Conservation (phyloP, 1,139 yeast genomes). For the Saccharomyces hybrid region DNA sequence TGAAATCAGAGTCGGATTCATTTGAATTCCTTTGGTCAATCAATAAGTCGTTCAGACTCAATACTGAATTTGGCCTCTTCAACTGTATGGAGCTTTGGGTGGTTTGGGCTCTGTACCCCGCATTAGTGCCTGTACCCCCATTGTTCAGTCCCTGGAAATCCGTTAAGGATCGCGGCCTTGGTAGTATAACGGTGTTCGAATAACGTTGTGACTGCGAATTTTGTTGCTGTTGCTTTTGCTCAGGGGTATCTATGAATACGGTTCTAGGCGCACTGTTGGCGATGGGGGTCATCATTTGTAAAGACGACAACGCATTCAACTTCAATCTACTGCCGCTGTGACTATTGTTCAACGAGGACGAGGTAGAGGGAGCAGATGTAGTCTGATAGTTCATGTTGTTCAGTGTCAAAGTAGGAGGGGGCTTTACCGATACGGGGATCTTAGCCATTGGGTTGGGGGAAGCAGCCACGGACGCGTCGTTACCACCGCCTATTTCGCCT, state of each 20-base stretch:
- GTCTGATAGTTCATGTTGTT: conserved; percentile 6
- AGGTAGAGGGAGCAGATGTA: conserved; percentile 4
- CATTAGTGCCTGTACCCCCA: conserved; percentile 3
- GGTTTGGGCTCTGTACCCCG: conserved; percentile 1
- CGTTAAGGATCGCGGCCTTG: conserved; percentile 25
- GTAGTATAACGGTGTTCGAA: conserved; percentile 8
- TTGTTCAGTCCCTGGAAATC: conserved; percentile 11
- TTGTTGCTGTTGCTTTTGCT: conserved; percentile 3
- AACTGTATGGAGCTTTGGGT: conserved; percentile 6
- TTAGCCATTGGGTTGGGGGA: not conserved
- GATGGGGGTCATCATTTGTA: conserved; percentile 37
- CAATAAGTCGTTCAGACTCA: conserved; percentile 20
- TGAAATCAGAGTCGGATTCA: conserved; percentile 32
- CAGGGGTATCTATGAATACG: conserved; percentile 1
- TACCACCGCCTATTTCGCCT: conserved; percentile 5
- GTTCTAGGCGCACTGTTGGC: conserved; percentile 4
- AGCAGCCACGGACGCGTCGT: not conserved
- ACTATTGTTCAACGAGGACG: conserved; percentile 8
- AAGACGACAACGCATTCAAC: conserved; percentile 32
- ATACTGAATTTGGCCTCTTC: conserved; percentile 25
- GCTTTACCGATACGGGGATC: conserved; percentile 10
- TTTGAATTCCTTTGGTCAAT: conserved; percentile 32
- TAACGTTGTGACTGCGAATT: conserved; percentile 2
- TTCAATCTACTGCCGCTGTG: conserved; percentile 18
- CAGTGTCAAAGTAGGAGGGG: conserved; percentile 18